phyloP scores from a whole-genome alignment of 257 asterid genomes.

The Henckelia pumila region DNA sequence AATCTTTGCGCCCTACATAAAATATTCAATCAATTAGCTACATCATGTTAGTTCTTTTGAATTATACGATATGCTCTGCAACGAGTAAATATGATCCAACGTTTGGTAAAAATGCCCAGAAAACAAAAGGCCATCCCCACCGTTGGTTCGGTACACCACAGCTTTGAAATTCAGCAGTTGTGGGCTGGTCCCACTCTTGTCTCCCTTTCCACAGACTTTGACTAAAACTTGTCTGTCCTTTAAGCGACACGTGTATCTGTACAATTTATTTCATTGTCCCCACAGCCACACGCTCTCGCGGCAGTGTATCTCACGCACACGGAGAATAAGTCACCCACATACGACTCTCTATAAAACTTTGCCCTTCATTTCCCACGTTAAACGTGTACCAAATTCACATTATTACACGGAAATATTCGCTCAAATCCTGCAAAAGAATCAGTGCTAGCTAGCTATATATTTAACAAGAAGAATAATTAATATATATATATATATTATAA shows the following conservation, averaged over 20 bases:
- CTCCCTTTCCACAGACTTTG: constrained; percentile 19
- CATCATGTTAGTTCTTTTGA: too few species aligned
- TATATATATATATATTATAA: too few species aligned
- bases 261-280: constrained; percentile 30
- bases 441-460: too few species aligned
- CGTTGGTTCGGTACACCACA: constrained; percentile 34
- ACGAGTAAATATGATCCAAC: constrained; percentile 22
- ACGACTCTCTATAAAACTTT: constrained; percentile 31
- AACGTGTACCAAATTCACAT: constrained; percentile 22
- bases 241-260: constrained; percentile 28
- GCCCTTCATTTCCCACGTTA: constrained; percentile 3
- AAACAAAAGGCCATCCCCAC: constrained; percentile 3
- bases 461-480: too few species aligned
- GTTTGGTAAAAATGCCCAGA: constrained; percentile 1
- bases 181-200: not conserved
- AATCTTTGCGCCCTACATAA: too few species aligned
- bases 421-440: not conserved
- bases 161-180: not conserved
- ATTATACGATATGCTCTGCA: too few species aligned
- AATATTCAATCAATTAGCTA: too few species aligned
- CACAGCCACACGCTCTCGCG: constrained; percentile 7
- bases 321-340: constrained; percentile 19
- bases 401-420: not conserved
- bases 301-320: constrained; percentile 28
- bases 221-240: constrained; percentile 24